Conservation (phyloP, 768 basidiomycete genomes). For the Stropharia rugosoannulata region DNA sequence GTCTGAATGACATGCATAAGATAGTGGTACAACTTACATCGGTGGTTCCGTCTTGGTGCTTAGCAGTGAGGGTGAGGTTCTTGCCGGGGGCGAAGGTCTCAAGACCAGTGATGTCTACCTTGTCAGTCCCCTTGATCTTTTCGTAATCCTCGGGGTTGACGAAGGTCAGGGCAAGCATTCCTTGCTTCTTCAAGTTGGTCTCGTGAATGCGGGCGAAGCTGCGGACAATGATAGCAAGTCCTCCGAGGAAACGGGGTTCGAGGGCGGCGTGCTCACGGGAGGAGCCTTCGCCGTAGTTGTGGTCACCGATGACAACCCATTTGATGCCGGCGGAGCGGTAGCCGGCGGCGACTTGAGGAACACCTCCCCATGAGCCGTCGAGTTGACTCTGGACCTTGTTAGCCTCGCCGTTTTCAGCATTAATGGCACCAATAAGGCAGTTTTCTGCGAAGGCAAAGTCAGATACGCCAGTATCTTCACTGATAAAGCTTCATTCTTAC, state of each 20-base stretch:
- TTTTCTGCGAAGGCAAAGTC: conserved; percentile 57
- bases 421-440: conserved; percentile 97
- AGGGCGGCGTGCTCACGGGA: conserved; percentile 98
- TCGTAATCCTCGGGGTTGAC: conserved; percentile 93
- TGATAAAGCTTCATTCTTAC: conserved; percentile 38
- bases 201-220: conserved; percentile 98
- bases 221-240: conserved; percentile 92
- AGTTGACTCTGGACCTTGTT: conserved; percentile 93
- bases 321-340: conserved; percentile 90
- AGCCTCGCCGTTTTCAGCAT: conserved; percentile 91
- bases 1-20: conserved; percentile 12
- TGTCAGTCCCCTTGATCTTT: conserved; percentile 84
- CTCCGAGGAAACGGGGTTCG: conserved; percentile 93
- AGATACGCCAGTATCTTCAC: background rate
- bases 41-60: conserved; percentile 78
- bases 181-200: conserved; percentile 99
- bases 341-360: conserved; percentile 81
- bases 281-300: conserved; percentile 97
- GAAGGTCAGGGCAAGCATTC: conserved; percentile 96
- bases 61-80: conserved; percentile 79
- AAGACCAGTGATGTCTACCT: conserved; percentile 86
- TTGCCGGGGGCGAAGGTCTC: conserved; percentile 89
- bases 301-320: conserved; percentile 97
- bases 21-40: conserved; percentile 43
- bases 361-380: conserved; percentile 82